Evolutionary conservation across 1,139 yeast genomes (phyloP).

Genomic region (Martiniozyma asiatica): DNA sequence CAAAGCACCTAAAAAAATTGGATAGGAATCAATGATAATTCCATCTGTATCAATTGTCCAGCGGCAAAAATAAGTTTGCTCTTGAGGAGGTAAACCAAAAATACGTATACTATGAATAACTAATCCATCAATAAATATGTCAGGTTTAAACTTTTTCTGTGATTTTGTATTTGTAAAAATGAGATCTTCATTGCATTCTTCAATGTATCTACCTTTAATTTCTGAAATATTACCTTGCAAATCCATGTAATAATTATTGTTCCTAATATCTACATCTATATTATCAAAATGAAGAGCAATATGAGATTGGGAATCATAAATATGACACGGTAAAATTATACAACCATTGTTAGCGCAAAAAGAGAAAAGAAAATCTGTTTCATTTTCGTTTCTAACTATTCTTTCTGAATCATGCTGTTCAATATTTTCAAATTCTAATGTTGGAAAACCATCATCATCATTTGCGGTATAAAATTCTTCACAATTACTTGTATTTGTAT

Average conservation of each 20-base stretch:
- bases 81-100: conserved; percentile 85
- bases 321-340: conserved; percentile 56
- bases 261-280: conserved; percentile 66
- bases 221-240: conserved; percentile 49
- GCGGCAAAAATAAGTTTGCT: conserved; percentile 77
- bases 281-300: conserved; percentile 52
- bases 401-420: conserved; percentile 1
- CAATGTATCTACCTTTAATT: conserved; percentile 27
- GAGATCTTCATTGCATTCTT: conserved; percentile 18
- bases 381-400: conserved; percentile 37
- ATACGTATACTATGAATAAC: conserved; percentile 75
- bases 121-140: conserved; percentile 51
- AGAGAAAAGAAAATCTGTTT: conserved; percentile 62
- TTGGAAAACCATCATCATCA: conserved; percentile 1
- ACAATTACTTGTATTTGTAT: conserved; percentile 2
- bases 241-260: conserved; percentile 91
- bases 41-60: conserved; percentile 75
- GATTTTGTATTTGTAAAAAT: conserved; percentile 16
- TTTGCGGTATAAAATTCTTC: conserved; percentile 6
- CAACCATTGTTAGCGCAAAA: conserved; percentile 63
- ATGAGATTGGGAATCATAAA: conserved; percentile 52
- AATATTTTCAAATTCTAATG: conserved; percentile 3
- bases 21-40: conserved; percentile 40
- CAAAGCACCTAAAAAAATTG: conserved; percentile 36
- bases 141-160: conserved; percentile 22